phyloP scores from a whole-genome alignment of 768 basidiomycete species.

The Paxillus involutus region DNA sequence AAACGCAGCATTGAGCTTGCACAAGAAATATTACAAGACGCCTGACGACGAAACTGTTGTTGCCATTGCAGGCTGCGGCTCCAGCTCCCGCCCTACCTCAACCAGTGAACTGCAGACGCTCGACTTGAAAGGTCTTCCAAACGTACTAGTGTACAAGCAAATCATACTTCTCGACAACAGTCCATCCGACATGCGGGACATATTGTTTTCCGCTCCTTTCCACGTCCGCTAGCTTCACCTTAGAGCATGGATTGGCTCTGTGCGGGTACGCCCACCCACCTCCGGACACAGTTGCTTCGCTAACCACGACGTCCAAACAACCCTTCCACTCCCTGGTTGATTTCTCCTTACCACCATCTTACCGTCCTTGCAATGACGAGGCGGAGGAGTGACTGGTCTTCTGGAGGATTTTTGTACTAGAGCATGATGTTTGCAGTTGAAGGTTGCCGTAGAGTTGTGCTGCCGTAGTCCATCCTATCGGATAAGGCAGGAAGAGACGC shows the following conservation, averaged over 20 bases:
- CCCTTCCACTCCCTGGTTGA: background rate
- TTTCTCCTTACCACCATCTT: background rate
- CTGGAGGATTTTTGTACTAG: too few species aligned
- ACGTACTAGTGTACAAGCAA: too few species aligned
- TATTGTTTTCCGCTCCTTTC: background rate
- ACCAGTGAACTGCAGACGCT: constrained; percentile 7
- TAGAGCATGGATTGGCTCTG: constrained; percentile 81
- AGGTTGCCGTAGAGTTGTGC: too few species aligned
- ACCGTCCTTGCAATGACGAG: too few species aligned
- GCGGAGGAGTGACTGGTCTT: too few species aligned
- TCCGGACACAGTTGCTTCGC: background rate
- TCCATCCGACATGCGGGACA: constrained; percentile 62
- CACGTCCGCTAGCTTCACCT: background rate
- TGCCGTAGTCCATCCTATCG: too few species aligned
- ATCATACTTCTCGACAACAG: constrained; percentile 47
- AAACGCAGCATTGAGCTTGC: background rate
- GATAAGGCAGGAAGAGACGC: too few species aligned
- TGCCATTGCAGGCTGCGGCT: background rate
- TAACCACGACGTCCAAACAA: background rate
- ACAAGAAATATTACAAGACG: background rate
- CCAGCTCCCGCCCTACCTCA: background rate
- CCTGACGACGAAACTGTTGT: background rate
- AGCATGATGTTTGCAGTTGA: too few species aligned
- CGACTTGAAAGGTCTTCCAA: too few species aligned
- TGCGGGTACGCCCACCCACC: constrained; percentile 45